Conservation (phyloP, 345 rosid genomes). For the Anastatica hierochuntica region DNA sequence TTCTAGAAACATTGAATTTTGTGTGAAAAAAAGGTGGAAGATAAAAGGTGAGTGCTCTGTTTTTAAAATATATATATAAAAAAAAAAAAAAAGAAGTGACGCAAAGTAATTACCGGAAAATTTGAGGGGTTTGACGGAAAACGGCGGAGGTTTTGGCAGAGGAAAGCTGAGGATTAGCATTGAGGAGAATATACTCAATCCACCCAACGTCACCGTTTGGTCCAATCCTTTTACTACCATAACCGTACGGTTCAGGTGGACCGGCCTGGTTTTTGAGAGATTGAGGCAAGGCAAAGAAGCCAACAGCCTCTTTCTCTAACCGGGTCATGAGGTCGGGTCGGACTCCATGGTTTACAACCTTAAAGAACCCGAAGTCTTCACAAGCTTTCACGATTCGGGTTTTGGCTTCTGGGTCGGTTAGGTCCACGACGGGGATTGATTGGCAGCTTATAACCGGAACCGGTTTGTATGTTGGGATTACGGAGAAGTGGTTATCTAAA, state of each 20-base stretch:
- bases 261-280: slow-evolving; percentile 57
- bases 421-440: slow-evolving; percentile 50
- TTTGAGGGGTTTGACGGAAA: slow-evolving; percentile 35
- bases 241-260: slow-evolving; percentile 85
- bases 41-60: not conserved
- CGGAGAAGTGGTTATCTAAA: slow-evolving; percentile 36
- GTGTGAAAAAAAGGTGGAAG: not conserved
- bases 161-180: slow-evolving; percentile 33
- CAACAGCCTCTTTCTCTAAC: slow-evolving; percentile 47
- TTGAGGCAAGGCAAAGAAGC: slow-evolving; percentile 57
- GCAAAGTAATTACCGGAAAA: slow-evolving; percentile 42
- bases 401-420: slow-evolving; percentile 51
- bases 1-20: not conserved
- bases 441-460: slow-evolving; percentile 23
- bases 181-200: slow-evolving; percentile 72
- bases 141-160: slow-evolving; percentile 34
- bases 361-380: slow-evolving; percentile 72
- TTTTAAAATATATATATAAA: not conserved
- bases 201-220: slow-evolving; percentile 77
- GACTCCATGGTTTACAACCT: slow-evolving; percentile 65
- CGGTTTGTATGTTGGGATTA: slow-evolving; percentile 55
- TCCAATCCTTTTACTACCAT: slow-evolving; percentile 73
- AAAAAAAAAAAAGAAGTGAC: not conserved
- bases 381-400: slow-evolving; percentile 47
- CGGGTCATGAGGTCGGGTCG: slow-evolving; percentile 37